Evolutionary conservation across 768 basidiomycete species (phyloP), one percentile per base, ranked within the genome.

Genomic region (Psilocybe subaeruginosa): DNA sequence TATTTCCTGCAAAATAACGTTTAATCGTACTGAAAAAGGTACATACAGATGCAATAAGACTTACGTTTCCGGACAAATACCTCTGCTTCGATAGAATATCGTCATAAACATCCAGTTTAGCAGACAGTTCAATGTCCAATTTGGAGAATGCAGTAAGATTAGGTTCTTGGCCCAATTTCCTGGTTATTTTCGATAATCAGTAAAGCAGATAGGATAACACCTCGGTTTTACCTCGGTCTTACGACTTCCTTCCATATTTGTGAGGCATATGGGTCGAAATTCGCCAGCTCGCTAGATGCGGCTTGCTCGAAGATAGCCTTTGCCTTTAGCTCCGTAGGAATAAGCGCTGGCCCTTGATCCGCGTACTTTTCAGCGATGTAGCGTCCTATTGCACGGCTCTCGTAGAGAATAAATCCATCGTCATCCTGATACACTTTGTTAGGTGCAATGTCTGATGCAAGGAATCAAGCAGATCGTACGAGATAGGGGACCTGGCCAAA

Each of bases 351-450:
- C 43, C 86, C 86, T 65, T 85, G 80, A 50, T 73, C 49, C 0
- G 79, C 70, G 63, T 87, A 84, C 68, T 89, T 90, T 59, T 71
- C 72, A 30, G 78, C 81, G 63, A 90, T 69, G 70, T 90, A 91
- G 16, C 85, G 82, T 7, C 69, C 68, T 54, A 90, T 89, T 0
- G 87, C 87, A 31, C 87, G 84, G 41, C 80, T 82, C 67, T 89
- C 88, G 73, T 81, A 89, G n/a, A 92, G 66, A 58, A 82, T 73
- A 69, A 90, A 84, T 3, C 86, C 88, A 43, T 86, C 86, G 27
- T 90, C 87, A 54, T 86, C 77, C 81, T 83, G 33, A n/a, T 0
- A 4, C 69, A 65, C 55, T 75, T 75, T n/a, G 50, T 0, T 19
- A 81, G 48, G 64, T 81, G 66, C 62, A 84, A 49, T 12, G 19